These are phyloP conservation scores for Wickerhamomyces xylosicus DNA, from an alignment of 805 yeast genomes.

Conservation along the genomic window DNA sequence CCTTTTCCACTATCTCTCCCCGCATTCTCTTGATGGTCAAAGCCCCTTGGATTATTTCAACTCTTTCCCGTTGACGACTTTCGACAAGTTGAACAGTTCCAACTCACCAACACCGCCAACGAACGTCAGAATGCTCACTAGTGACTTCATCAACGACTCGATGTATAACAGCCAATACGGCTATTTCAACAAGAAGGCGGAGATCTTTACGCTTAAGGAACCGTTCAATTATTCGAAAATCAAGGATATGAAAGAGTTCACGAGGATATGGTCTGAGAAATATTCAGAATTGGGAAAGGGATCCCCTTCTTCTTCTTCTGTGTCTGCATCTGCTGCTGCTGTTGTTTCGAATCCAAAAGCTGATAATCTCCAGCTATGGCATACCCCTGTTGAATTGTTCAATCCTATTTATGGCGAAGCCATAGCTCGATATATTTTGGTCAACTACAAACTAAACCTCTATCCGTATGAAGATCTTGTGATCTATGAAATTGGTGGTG, in stretches of 20 bases:
- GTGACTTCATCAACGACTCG: conserved; percentile 80
- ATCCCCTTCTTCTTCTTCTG: no score
- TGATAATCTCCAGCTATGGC: conserved; percentile 59
- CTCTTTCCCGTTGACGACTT: conserved; percentile 10
- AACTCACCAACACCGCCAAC: conserved; percentile 35
- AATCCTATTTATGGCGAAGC: conserved; percentile 82
- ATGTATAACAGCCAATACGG: conserved; percentile 77
- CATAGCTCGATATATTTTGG: conserved; percentile 67
- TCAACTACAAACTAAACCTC: conserved; percentile 55
- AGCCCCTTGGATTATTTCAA: conserved; percentile 13
- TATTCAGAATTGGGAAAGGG: conserved; percentile 39
- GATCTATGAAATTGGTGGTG: conserved; percentile 85
- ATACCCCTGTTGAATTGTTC: conserved; percentile 81
- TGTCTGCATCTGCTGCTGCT: no score
- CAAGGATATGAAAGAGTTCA: conserved; percentile 56
- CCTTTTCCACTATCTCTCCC: conserved; percentile 9
- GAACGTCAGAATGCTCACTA: conserved; percentile 56
- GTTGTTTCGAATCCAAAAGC: neutral
- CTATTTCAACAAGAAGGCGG: conserved; percentile 69
- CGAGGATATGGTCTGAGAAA: conserved; percentile 55
- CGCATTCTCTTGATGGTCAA: conserved; percentile 9
- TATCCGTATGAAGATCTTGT: conserved; percentile 64
- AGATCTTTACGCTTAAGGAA: conserved; percentile 56
- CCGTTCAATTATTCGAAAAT: conserved; percentile 56
- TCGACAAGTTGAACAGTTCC: conserved; percentile 16